phyloP scores from a whole-genome alignment of 225 moss, liverwort and hornwort species.

The Ulota crispa region DNA sequence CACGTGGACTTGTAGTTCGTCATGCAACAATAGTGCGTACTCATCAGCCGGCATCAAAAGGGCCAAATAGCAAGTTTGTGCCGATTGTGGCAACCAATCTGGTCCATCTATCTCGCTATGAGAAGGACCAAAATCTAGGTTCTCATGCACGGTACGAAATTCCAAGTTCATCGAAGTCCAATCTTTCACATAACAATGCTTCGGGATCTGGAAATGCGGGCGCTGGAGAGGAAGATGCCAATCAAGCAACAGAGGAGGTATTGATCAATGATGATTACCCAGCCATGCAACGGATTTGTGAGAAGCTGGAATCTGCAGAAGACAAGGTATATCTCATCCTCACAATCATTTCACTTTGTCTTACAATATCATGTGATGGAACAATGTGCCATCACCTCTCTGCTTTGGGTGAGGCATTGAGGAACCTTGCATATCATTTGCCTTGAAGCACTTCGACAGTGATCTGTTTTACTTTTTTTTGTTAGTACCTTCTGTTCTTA shows the following conservation, averaged over 20 bases:
- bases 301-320: slow-evolving; percentile 86
- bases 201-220: slow-evolving; percentile 40
- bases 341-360: slow-evolving; percentile 2
- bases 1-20: slow-evolving; percentile 88
- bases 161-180: slow-evolving; percentile 73
- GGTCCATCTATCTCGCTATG: slow-evolving; percentile 90
- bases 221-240: slow-evolving; percentile 45
- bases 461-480: background rate
- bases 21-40: slow-evolving; percentile 94
- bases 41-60: slow-evolving; percentile 51
- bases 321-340: slow-evolving; percentile 63
- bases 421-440: background rate
- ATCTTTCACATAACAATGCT: slow-evolving; percentile 43
- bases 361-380: background rate
- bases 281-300: slow-evolving; percentile 87
- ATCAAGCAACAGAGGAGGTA: slow-evolving; percentile 58
- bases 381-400: background rate
- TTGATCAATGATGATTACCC: slow-evolving; percentile 94
- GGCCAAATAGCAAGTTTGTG: slow-evolving; percentile 55
- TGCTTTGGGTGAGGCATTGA: slow-evolving; percentile 13
- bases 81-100: slow-evolving; percentile 97
- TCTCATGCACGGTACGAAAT: slow-evolving; percentile 95
- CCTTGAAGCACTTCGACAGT: slow-evolving; percentile 9
- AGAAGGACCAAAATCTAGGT: slow-evolving; percentile 79
- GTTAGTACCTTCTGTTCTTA: background rate